Conservation (phyloP, 2,329 filamentous ascomycete species). For the Chalaropsis ovoidea region DNA sequence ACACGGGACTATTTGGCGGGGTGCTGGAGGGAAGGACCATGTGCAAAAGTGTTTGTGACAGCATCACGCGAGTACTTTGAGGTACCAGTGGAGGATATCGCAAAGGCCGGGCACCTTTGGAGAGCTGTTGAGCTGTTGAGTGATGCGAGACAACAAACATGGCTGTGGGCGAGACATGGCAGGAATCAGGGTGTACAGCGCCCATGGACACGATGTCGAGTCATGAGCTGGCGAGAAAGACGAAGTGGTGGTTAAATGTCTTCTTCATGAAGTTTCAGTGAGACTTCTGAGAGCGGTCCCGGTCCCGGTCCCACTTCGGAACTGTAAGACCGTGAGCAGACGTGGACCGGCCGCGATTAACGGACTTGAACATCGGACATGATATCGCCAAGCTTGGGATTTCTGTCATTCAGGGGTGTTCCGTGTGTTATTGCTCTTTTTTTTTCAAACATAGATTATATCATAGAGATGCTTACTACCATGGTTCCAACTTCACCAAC, state of each 20-base stretch:
- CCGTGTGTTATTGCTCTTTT: no score
- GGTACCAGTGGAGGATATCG: slow-evolving; percentile 15
- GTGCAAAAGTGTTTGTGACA: slow-evolving; percentile 6
- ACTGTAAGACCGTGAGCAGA: not conserved
- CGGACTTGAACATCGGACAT: no score
- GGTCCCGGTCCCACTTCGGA: not conserved
- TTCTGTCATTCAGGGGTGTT: no score
- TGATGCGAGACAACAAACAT: slow-evolving; percentile 19
- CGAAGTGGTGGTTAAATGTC: not conserved
- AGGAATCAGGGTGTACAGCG: slow-evolving; percentile 21
- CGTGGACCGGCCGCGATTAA: not conserved
- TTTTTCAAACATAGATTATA: no score
- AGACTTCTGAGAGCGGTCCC: no score
- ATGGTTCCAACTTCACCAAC: no score
- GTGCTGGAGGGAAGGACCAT: slow-evolving; percentile 17
- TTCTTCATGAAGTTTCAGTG: no score
- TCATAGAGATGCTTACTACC: no score
- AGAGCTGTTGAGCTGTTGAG: slow-evolving; percentile 21
- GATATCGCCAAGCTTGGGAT: no score
- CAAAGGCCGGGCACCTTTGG: slow-evolving; percentile 16
- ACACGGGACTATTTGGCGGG: not conserved
- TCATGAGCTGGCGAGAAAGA: slow-evolving; percentile 22
- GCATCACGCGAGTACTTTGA: slow-evolving; percentile 19
- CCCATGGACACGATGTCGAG: slow-evolving; percentile 20
- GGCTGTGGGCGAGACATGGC: slow-evolving; percentile 19